A percentile compares a stretch with the other conserved stretches of the same genome.
These are phyloP conservation scores for Bidens hawaiensis DNA, from an alignment of 140 eudicot species.

Conservation along the genomic window DNA sequence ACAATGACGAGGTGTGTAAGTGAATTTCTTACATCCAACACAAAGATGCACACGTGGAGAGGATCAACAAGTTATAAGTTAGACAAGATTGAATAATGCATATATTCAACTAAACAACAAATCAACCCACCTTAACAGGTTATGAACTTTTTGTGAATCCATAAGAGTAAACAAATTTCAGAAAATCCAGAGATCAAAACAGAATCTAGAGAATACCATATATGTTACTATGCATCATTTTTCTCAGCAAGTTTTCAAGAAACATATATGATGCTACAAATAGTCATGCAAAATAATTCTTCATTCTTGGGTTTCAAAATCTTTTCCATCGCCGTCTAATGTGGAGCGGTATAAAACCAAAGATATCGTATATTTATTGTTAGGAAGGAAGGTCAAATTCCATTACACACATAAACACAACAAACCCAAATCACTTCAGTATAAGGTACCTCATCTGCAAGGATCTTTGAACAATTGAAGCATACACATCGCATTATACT, in stretches of 20 bases:
- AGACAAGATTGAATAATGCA: neutral
- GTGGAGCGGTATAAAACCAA: neutral
- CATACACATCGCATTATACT: conserved; percentile 92
- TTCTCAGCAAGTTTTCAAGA: neutral
- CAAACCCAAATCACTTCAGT: neutral
- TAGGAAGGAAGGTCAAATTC: neutral
- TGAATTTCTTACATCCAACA: neutral
- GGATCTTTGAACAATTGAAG: conserved; percentile 93
- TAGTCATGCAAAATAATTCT: neutral
- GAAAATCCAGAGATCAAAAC: conserved; percentile 3
- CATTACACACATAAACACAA: conserved; percentile 5
- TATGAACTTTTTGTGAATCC: conserved; percentile 11
- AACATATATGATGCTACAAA: neutral
- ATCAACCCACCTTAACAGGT: neutral
- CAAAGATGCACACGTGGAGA: conserved; percentile 4
- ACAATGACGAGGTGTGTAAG: neutral
- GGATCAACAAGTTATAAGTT: neutral
- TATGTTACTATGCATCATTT: conserved; percentile 1
- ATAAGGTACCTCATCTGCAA: conserved; percentile 71
- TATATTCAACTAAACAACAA: neutral
- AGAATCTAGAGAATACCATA: neutral
- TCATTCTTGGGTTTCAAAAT: neutral
- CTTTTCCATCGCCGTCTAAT: neutral
- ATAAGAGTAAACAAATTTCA: neutral
- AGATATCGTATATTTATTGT: neutral